phyloP scores from a whole-genome alignment of 805 yeast genomes.

The Myxozyma kluyveri region DNA sequence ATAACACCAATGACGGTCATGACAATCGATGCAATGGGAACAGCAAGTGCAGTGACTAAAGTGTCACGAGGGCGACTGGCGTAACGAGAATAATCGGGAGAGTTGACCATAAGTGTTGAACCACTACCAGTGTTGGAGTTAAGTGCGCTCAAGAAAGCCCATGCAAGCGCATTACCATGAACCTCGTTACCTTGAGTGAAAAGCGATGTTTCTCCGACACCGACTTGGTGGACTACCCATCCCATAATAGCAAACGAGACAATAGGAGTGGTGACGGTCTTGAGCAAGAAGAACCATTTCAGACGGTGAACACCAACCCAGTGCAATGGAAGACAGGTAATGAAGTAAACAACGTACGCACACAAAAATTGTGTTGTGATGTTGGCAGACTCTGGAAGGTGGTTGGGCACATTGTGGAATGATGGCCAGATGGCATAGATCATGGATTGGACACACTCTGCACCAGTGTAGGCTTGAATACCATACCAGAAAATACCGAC shows the following conservation, averaged over 20 bases:
- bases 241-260: conserved; percentile 75
- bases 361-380: conserved; percentile 54
- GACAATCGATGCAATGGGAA: conserved; percentile 15
- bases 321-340: conserved; percentile 70
- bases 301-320: conserved; percentile 72
- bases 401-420: conserved; percentile 44
- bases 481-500: conserved; percentile 56
- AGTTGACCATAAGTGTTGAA: conserved; percentile 47
- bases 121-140: conserved; percentile 50
- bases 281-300: conserved; percentile 78
- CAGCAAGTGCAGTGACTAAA: conserved; percentile 9
- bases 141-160: conserved; percentile 36
- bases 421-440: conserved; percentile 66
- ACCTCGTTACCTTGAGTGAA: conserved; percentile 37
- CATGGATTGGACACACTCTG: conserved; percentile 60
- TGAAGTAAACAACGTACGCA: conserved; percentile 79
- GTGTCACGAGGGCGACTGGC: conserved; percentile 35
- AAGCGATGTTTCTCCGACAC: conserved; percentile 72
- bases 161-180: conserved; percentile 49
- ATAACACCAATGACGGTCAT: conserved; percentile 23
- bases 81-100: conserved; percentile 50
- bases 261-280: conserved; percentile 53
- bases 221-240: conserved; percentile 75
- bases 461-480: conserved; percentile 50
- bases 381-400: conserved; percentile 22